Conservation (phyloP, 495 filamentous ascomycete species). For the Talaromyces borbonicus region DNA sequence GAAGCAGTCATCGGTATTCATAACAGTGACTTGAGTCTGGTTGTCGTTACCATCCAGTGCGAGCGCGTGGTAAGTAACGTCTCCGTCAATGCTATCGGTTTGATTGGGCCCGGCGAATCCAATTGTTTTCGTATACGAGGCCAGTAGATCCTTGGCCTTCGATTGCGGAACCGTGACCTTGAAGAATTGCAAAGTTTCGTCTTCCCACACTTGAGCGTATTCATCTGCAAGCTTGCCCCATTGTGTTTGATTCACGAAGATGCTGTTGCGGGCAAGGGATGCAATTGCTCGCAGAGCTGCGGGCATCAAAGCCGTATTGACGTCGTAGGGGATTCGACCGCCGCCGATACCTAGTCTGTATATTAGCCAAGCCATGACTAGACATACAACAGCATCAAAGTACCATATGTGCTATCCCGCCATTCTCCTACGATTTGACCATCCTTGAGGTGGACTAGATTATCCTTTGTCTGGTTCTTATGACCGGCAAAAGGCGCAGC, state of each 20-base stretch:
- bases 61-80: slow-evolving; percentile 46
- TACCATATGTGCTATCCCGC: slow-evolving; percentile 48
- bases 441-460: slow-evolving; percentile 47
- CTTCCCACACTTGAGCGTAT: slow-evolving; percentile 55
- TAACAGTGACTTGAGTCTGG: slow-evolving; percentile 42
- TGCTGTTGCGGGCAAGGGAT: slow-evolving; percentile 35
- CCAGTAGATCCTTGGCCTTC: slow-evolving; percentile 34
- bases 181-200: slow-evolving; percentile 51
- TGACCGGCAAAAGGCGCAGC: slow-evolving; percentile 41
- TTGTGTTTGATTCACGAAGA: slow-evolving; percentile 37
- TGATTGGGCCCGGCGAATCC: slow-evolving; percentile 34
- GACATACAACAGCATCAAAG: not conserved
- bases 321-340: slow-evolving; percentile 54
- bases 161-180: slow-evolving; percentile 32
- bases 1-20: slow-evolving; percentile 59
- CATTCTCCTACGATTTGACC: slow-evolving; percentile 51
- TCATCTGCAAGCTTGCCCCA: slow-evolving; percentile 36
- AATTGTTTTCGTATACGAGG: slow-evolving; percentile 32
- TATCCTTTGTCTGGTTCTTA: slow-evolving; percentile 38
- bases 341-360: slow-evolving; percentile 41
- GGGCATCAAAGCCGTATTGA: slow-evolving; percentile 54
- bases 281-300: slow-evolving; percentile 51
- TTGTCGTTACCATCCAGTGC: slow-evolving; percentile 44
- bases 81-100: slow-evolving; percentile 27
- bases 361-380: not conserved